Base-by-base conservation (phyloP, 495 filamentous ascomycete genomes). In the Opeltia flavorubescens region DNA sequence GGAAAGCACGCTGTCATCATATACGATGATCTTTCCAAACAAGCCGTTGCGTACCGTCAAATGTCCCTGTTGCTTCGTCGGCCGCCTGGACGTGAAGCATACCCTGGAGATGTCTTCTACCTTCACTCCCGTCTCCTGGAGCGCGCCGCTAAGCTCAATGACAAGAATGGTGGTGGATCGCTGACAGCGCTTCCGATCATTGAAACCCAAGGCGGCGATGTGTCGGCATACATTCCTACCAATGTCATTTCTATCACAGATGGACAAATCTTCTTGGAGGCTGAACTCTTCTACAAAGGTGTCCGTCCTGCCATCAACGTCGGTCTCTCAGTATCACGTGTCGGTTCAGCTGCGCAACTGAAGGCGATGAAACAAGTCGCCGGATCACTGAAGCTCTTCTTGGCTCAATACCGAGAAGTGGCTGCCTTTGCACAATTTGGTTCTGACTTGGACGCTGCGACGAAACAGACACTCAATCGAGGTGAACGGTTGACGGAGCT, bases 341-440 rank as follows among this genome's bases (percentile, higher is more conserved):
- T 98, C 80, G 91, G 91, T 66, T 98, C 91, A 61, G 88, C 91
- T 66, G 91, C 91, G 62, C 91, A 98, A 77, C 81, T 98, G 71
- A 98, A 98, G 84, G 88, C 91, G 71, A 98, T 98, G 91, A 98
- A 96, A 78, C 91, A 98, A 80, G 91, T 98, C 64, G 91, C 91
- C 64, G 91, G 91, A 78, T 95, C 89, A 57, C 76, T 98, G 61
- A 98, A 98, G 78, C 86, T 98, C 59, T 98, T 96, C 86, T 87
- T 98, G 81, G 91, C 91, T 62, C 91, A 98, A 77, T 98, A 98
- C 77, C 91, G 91, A 89, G 91, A 98, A 73, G 91, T 98, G 52
- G 91, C 91, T 64, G 91, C 91, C 59, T 98, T 98, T 72, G 91
- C 91, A 59, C 91, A 98, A 71, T 98, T 98, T 80, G 91, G 91